Evolutionary conservation across 2,329 filamentous ascomycete genomes (phyloP).

Genomic region (Ambrosiella beaveri): DNA sequence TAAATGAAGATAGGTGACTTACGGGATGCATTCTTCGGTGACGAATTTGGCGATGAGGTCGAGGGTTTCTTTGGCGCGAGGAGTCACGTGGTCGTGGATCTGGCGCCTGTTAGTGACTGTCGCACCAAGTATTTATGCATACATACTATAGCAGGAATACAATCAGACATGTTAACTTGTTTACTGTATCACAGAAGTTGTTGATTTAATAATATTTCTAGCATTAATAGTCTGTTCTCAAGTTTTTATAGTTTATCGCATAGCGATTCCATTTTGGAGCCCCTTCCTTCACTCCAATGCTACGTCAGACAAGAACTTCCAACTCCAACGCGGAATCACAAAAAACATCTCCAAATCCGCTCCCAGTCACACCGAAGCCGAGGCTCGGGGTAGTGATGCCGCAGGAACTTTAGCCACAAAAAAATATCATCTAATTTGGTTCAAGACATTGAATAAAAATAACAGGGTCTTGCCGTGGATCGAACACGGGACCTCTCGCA

Average conservation of each 20-base stretch:
- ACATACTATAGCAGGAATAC: constrained; percentile 11
- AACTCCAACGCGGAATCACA: not conserved
- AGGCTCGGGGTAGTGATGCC: not conserved
- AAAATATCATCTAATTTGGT: not conserved
- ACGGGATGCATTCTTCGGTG: constrained; percentile 83
- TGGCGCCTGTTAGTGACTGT: constrained; percentile 15
- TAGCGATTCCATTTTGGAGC: not conserved
- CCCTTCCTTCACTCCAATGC: not conserved
- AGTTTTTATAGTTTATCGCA: too few relatives aligned
- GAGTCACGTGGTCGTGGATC: constrained; percentile 51
- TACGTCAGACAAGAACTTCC: not conserved
- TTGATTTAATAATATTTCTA: too few relatives aligned
- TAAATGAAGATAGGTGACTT: constrained; percentile 18
- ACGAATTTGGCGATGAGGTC: constrained; percentile 91
- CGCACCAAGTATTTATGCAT: not conserved
- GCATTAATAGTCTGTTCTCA: too few relatives aligned
- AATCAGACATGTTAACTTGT: constrained; percentile 5
- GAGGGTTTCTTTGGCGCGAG: constrained; percentile 65
- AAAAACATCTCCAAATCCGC: not conserved
- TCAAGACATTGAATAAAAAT: not conserved
- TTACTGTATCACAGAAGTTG: too few relatives aligned
- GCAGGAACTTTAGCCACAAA: not conserved
- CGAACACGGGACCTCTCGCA: constrained; percentile 17
- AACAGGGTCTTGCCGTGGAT: constrained; percentile 15
- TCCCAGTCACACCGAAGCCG: not conserved